Evolutionary conservation across 768 basidiomycete species (phyloP), one percentile per base, ranked within the genome.

Genomic region (Lyophyllum shimeji): DNA sequence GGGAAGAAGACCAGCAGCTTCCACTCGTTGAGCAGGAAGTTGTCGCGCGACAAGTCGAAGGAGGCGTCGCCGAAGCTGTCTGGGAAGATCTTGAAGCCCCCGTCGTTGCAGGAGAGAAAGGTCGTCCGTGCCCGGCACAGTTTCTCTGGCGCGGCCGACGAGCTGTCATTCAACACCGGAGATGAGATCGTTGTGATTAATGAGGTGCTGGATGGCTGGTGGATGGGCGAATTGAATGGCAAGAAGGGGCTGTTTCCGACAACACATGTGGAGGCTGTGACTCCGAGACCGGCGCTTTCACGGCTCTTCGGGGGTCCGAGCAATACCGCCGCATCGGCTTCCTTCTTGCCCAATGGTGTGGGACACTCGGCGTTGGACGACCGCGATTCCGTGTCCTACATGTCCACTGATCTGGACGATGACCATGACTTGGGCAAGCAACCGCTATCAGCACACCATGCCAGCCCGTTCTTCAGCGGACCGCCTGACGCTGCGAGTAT

Each of bases 141-240:
- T 68, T 95, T 93, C 68, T 69, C 74, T 0, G 90, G 85, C 2
- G 85, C 85, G 1, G 73, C 82, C 1, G 93, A 95, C 61, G 94
- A 96, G 68, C 75, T 97, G 34, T 80, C 80, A 42, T 87, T 96
- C 73, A 79, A 74, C 55, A 74, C 78, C 4, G 94, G 93, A 0
- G 86, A 88, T 39, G 83, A 91, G 61, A 88, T 97, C 54, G 69
- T 78, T 13, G 85, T 95, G 25, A 62, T 91, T 25, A 85, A 84
- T 31, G 92, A 95, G 67, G 90, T 94, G 0, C 75, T 93, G 31
- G 89, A 91, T 58, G 93, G 85, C 57, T 95, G 94, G 94, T 95
- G 92, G 89, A 82, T 93, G 75, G 94, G 93, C 7, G 85, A 89
- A 66, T 67, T 84, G 31, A 72, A 80, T 53, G 91, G 90, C 1